Percentiles rank a stretch among this genome's conserved stretches.
phyloP scores from a whole-genome alignment of 2,329 filamentous ascomycete species.

The Xylariaceae sp. region DNA sequence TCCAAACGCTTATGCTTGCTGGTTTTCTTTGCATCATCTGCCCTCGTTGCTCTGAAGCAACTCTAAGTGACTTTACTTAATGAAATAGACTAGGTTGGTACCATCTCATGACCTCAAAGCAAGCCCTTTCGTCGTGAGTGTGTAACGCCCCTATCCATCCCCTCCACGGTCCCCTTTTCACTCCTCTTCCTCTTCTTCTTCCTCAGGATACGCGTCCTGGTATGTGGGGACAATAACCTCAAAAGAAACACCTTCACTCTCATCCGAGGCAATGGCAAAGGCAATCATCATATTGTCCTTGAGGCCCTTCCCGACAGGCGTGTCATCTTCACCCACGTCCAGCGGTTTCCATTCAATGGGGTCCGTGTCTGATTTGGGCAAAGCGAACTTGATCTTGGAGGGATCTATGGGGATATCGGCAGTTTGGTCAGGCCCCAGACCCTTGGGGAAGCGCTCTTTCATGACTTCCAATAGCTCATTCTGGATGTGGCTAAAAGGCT shows the following conservation, averaged over 20 bases:
- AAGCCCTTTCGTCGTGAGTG: no score
- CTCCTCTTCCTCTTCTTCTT: constrained; percentile 1
- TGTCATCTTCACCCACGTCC: constrained; percentile 33
- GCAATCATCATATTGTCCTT: constrained; percentile 46
- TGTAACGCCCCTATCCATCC: no score
- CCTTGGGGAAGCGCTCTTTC: constrained; percentile 50
- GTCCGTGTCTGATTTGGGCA: constrained; percentile 41
- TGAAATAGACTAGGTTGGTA: no score
- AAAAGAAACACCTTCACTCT: constrained; percentile 36
- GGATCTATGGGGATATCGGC: constrained; percentile 37
- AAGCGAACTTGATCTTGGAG: constrained; percentile 42
- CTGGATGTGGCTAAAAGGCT: constrained; percentile 54
- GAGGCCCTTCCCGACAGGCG: constrained; percentile 37
- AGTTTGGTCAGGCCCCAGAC: constrained; percentile 36
- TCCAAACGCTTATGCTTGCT: no score
- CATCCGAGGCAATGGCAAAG: constrained; percentile 40
- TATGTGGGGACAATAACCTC: constrained; percentile 40
- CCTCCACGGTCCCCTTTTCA: no score
- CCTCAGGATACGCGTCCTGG: constrained; percentile 37
- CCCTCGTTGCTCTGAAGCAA: no score
- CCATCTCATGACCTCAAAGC: no score
- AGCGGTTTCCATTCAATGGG: constrained; percentile 44
- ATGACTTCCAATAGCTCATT: constrained; percentile 55
- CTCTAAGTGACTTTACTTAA: no score
- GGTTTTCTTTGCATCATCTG: no score